Evolutionary conservation across 768 basidiomycete species (phyloP).

Genomic region (Kwoniella dejecticola): DNA sequence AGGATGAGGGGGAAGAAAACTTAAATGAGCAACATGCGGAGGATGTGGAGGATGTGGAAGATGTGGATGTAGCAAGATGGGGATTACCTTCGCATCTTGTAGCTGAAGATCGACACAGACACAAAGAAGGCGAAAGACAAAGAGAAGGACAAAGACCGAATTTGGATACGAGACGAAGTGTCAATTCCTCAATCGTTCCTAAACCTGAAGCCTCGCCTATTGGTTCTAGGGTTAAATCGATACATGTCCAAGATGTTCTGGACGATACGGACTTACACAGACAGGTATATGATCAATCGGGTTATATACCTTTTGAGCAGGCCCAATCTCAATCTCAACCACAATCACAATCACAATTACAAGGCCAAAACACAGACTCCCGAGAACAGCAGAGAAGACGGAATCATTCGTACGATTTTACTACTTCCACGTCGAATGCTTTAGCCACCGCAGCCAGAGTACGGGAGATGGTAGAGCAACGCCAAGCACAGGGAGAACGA

Average conservation of each 20-base stretch:
- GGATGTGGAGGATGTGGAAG: no score
- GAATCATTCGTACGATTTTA: conserved; percentile 14
- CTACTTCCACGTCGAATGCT: conserved; percentile 5
- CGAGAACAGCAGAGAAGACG: background rate
- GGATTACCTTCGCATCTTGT: conserved; percentile 38
- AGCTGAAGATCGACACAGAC: no score
- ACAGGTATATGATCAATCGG: background rate
- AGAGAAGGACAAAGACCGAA: background rate
- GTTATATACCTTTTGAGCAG: background rate
- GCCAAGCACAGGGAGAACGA: background rate
- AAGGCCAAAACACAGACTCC: background rate
- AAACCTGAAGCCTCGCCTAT: conserved; percentile 10
- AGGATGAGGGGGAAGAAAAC: conserved; percentile 10
- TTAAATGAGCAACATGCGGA: background rate
- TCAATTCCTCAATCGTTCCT: conserved; percentile 1
- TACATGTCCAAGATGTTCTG: conserved; percentile 14
- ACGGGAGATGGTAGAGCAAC: conserved; percentile 10
- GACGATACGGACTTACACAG: conserved; percentile 7
- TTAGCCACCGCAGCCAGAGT: conserved; percentile 9
- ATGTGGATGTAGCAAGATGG: conserved; percentile 41
- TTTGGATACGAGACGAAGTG: conserved; percentile 5
- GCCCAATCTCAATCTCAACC: no score
- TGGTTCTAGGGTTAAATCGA: conserved; percentile 1
- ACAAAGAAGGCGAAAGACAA: no score
- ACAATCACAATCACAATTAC: background rate